Evolutionary conservation across 352 stramenopile species (phyloP).

Genomic region (Globisporangium middletonii): DNA sequence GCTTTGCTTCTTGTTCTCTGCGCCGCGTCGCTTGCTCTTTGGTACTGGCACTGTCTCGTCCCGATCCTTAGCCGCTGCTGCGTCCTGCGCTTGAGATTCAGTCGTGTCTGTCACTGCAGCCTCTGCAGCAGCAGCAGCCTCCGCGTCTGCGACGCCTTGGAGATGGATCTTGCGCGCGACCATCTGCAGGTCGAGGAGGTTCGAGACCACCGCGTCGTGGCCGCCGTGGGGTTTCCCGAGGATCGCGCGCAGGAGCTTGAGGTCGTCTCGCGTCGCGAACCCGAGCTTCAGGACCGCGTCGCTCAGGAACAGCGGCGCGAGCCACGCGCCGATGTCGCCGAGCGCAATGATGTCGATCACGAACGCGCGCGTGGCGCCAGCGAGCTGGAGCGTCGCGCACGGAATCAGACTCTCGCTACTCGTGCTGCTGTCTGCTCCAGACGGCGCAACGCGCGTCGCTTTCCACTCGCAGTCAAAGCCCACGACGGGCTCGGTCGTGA

Average conservation of each 20-base stretch:
- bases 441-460: constrained; percentile 23
- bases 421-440: background rate
- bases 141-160: constrained; percentile 1
- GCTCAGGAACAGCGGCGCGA: constrained; percentile 38
- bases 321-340: constrained; percentile 19
- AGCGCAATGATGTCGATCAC: constrained; percentile 62
- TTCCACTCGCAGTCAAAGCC: constrained; percentile 85
- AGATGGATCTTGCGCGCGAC: constrained; percentile 32
- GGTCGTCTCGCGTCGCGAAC: constrained; percentile 62
- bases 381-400: constrained; percentile 62
- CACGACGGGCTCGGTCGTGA: constrained; percentile 36
- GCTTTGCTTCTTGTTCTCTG: constrained; percentile 17
- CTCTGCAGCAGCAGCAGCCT: background rate
- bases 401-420: constrained; percentile 12
- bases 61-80: background rate
- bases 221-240: constrained; percentile 15
- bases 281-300: constrained; percentile 59
- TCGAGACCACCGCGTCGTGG: constrained; percentile 31
- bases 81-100: too few relatives aligned
- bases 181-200: constrained; percentile 51
- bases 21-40: background rate
- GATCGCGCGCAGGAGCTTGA: constrained; percentile 49
- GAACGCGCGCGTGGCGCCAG: constrained; percentile 48
- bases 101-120: constrained; percentile 5
- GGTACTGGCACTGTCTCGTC: background rate